Percentiles rank a stretch among this genome's conserved stretches.
Evolutionary conservation across 2,329 filamentous ascomycete species (phyloP).

Genomic region (Talaromyces albobiverticillius): DNA sequence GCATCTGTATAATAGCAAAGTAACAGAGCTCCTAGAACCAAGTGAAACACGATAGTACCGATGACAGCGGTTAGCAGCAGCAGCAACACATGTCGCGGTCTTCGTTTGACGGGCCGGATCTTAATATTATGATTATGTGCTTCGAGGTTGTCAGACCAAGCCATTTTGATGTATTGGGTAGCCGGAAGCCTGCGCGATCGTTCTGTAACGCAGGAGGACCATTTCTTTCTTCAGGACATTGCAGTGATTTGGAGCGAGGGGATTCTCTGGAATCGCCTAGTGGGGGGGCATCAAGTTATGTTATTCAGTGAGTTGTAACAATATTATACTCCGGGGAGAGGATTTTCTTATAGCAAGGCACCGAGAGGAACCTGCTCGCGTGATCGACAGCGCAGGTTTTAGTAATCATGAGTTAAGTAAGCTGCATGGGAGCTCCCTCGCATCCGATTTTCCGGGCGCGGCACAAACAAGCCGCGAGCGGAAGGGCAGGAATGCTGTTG

Average conservation of each 20-base stretch:
- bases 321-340: too few species aligned
- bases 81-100: not conserved
- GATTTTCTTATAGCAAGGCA: too few species aligned
- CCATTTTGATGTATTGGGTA: not conserved
- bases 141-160: not conserved
- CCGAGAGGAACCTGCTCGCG: too few species aligned
- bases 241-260: not conserved
- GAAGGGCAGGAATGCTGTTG: not conserved
- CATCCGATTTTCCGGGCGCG: conserved; percentile 1
- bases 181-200: not conserved
- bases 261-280: not conserved
- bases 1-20: conserved; percentile 6
- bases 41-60: conserved; percentile 3
- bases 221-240: not conserved
- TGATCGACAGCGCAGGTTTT: not conserved
- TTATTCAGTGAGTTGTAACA: too few species aligned
- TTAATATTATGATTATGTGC: not conserved
- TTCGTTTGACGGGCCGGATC: not conserved
- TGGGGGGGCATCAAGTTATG: not conserved
- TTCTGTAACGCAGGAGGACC: not conserved
- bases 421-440: too few species aligned
- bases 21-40: not conserved
- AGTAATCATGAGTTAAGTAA: conserved; percentile 3
- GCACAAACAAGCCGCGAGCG: conserved; percentile 3
- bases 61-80: conserved; percentile 1